phyloP scores from a whole-genome alignment of 768 basidiomycete species.

The Baorangia bicolor region DNA sequence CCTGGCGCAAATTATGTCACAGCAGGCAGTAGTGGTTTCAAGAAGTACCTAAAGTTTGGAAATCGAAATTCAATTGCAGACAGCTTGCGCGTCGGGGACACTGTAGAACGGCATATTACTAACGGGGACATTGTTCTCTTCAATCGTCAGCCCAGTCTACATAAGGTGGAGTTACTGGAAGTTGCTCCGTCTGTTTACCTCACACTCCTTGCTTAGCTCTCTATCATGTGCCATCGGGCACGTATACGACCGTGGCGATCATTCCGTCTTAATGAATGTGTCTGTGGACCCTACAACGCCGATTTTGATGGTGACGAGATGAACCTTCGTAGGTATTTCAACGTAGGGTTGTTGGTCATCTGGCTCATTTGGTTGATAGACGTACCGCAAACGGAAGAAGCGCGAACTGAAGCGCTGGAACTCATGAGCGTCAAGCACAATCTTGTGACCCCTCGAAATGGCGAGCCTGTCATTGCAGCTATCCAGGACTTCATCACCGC shows the following conservation, averaged over 20 bases:
- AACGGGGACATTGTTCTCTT: conserved; percentile 97
- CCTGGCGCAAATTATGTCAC: conserved; percentile 96
- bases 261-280: conserved; percentile 97
- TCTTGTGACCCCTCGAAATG: conserved; percentile 96
- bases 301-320: conserved; percentile 99
- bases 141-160: conserved; percentile 98
- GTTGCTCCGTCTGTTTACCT: neutral
- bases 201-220: conserved; percentile 53
- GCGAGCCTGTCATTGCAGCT: conserved; percentile 98
- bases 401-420: conserved; percentile 92
- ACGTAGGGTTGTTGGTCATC: neutral
- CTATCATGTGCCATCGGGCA: conserved; percentile 98
- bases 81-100: conserved; percentile 79
- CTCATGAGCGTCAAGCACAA: conserved; percentile 98
- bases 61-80: conserved; percentile 81
- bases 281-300: conserved; percentile 98
- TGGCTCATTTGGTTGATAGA: conserved; percentile 46
- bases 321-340: conserved; percentile 80
- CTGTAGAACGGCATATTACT: conserved; percentile 91
- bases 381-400: conserved; percentile 98
- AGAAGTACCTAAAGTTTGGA: conserved; percentile 89
- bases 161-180: conserved; percentile 58
- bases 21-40: conserved; percentile 70
- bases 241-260: conserved; percentile 97
- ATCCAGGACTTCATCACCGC: conserved; percentile 99